A percentile compares a stretch with the other conserved stretches of the same genome.
These are phyloP conservation scores for Fomitopsis serialis DNA, from an alignment of 768 basidiomycete genomes.

Conservation along the genomic window DNA sequence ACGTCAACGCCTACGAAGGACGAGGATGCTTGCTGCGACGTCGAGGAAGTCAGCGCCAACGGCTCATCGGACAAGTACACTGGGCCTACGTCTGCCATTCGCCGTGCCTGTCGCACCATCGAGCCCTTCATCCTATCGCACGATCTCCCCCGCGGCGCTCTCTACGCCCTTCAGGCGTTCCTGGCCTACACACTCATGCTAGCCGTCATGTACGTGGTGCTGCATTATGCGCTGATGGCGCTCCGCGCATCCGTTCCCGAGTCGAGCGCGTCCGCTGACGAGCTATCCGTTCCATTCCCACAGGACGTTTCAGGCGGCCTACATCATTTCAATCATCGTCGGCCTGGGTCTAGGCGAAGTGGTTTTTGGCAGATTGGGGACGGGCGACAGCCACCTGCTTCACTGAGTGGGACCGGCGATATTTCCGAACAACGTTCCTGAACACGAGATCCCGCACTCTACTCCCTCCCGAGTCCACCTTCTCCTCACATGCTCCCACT, in stretches of 20 bases:
- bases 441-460: too few species aligned
- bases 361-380: conserved; percentile 54
- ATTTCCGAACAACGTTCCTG: too few species aligned
- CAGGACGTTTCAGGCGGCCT: conserved; percentile 84
- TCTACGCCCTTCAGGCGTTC: conserved; percentile 58
- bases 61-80: background rate
- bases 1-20: background rate
- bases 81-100: background rate
- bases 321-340: conserved; percentile 63
- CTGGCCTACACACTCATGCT: conserved; percentile 75
- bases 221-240: background rate
- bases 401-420: too few species aligned
- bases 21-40: conserved; percentile 1
- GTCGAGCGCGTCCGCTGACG: background rate
- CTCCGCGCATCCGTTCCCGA: conserved; percentile 1
- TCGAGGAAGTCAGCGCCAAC: conserved; percentile 11
- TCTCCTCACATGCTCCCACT: too few species aligned
- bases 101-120: conserved; percentile 30
- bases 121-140: conserved; percentile 63
- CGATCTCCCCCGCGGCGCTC: conserved; percentile 65
- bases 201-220: conserved; percentile 60
- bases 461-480: too few species aligned
- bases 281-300: background rate
- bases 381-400: conserved; percentile 5
- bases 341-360: conserved; percentile 75